These are phyloP conservation scores for Verticillium albo-atrum DNA, from an alignment of 2,329 filamentous ascomycete genomes.

Conservation along the genomic window DNA sequence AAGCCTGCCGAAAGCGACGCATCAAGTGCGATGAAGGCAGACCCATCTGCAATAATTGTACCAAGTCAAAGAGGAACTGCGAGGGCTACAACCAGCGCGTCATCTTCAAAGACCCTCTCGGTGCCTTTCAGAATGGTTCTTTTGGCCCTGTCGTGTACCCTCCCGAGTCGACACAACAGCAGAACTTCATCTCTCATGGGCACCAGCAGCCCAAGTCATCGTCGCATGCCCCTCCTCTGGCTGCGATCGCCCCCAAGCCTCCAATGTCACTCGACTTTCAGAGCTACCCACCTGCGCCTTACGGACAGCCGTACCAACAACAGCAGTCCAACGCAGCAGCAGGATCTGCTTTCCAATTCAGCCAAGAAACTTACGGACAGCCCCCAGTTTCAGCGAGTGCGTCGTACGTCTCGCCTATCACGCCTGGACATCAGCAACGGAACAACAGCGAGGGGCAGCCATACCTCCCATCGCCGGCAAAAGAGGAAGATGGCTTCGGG, in stretches of 20 bases:
- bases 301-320: conserved; percentile 4
- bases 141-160: conserved; percentile 40
- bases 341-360: neutral
- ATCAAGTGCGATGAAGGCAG: conserved; percentile 96
- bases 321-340: neutral
- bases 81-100: conserved; percentile 81
- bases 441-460: neutral
- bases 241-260: conserved; percentile 50
- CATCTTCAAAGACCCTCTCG: conserved; percentile 71
- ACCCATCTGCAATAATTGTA: conserved; percentile 77
- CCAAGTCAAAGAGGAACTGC: conserved; percentile 79
- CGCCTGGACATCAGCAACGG: conserved; percentile 9
- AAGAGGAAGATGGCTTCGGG: conserved; percentile 1
- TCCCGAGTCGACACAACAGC: conserved; percentile 38
- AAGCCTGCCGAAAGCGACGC: conserved; percentile 86
- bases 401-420: conserved; percentile 6
- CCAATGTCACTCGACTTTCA: conserved; percentile 29
- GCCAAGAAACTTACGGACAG: neutral
- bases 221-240: conserved; percentile 31
- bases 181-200: conserved; percentile 30
- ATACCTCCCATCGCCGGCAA: neutral
- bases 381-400: neutral
- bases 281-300: conserved; percentile 18
- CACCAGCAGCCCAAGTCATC: conserved; percentile 28
- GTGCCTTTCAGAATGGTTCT: conserved; percentile 48